These are phyloP conservation scores for Cercospora sp. DNA, from an alignment of 2,329 filamentous ascomycete genomes.

Conservation along the genomic window DNA sequence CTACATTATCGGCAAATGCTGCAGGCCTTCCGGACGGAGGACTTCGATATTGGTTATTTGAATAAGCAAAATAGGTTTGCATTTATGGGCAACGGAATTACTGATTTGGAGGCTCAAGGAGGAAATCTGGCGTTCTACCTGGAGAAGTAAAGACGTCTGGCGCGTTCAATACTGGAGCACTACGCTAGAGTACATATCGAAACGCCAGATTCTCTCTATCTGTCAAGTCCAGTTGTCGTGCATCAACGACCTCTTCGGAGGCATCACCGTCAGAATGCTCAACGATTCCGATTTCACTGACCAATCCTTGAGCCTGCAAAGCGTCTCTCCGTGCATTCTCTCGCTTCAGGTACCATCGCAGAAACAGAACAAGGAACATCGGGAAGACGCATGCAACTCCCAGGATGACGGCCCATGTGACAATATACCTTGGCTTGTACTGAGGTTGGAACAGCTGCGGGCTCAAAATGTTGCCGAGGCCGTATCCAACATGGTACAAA, in stretches of 20 bases:
- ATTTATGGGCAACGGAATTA: constrained; percentile 21
- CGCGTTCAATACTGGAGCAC: neutral
- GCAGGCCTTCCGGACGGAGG: constrained; percentile 17
- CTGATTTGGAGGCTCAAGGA: constrained; percentile 14
- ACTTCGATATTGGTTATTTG: constrained; percentile 17
- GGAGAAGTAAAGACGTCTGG: constrained; percentile 36
- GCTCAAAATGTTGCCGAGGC: constrained; percentile 41
- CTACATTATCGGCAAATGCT: constrained; percentile 20
- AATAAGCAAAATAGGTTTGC: constrained; percentile 18
- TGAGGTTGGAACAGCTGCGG: constrained; percentile 41
- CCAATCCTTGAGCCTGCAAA: constrained; percentile 21
- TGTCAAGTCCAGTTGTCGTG: constrained; percentile 30
- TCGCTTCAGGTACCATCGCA: constrained; percentile 44
- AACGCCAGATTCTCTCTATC: constrained; percentile 33
- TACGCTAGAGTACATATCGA: neutral
- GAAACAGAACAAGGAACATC: constrained; percentile 41
- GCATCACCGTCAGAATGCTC: constrained; percentile 21
- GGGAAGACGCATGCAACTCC: constrained; percentile 41
- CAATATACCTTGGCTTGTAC: constrained; percentile 25
- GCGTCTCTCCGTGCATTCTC: constrained; percentile 45
- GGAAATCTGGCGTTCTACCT: constrained; percentile 20
- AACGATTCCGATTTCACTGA: constrained; percentile 23
- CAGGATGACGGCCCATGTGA: constrained; percentile 22
- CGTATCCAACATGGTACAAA: constrained; percentile 45
- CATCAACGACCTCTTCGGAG: constrained; percentile 31